Evolutionary conservation across 768 basidiomycete genomes (phyloP).

Genomic region (Mycena latifolia): DNA sequence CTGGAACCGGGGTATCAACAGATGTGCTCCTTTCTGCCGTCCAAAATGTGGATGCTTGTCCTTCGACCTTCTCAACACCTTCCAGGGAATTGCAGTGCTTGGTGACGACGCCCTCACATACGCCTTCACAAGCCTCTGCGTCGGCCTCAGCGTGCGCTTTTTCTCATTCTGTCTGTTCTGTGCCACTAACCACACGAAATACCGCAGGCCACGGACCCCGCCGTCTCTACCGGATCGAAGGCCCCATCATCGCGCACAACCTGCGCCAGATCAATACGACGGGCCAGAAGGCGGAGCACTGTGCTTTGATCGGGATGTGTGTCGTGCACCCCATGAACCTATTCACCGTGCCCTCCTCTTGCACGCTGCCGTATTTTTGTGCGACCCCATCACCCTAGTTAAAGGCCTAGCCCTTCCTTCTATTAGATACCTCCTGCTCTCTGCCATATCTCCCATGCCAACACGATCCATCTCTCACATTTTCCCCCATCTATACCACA

Average conservation of each 20-base stretch:
- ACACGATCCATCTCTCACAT: too few relatives aligned
- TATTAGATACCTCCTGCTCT: too few relatives aligned
- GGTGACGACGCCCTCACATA: conserved; percentile 21
- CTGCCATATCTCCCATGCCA: too few relatives aligned
- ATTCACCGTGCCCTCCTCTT: conserved; percentile 45
- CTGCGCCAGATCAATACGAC: conserved; percentile 48
- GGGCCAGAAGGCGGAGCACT: conserved; percentile 49
- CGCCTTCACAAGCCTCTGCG: conserved; percentile 22
- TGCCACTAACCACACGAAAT: too few relatives aligned
- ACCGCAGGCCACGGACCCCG: conserved; percentile 34
- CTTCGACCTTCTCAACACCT: conserved; percentile 20
- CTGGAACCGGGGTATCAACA: neutral
- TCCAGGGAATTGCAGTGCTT: conserved; percentile 18
- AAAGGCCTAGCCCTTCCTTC: too few relatives aligned
- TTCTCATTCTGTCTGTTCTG: too few relatives aligned
- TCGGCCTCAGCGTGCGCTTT: conserved; percentile 24
- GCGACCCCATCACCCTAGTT: too few relatives aligned
- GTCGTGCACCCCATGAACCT: conserved; percentile 40
- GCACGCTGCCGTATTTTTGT: too few relatives aligned
- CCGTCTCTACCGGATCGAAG: conserved; percentile 54
- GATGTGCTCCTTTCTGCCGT: conserved; percentile 21
- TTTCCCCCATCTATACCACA: too few relatives aligned
- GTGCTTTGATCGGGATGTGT: conserved; percentile 54
- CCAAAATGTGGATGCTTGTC: conserved; percentile 22
- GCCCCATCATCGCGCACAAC: conserved; percentile 55